A percentile compares a stretch with the other conserved stretches of the same genome.
phyloP scores from a whole-genome alignment of 306 rosid genomes.

The Cicer judaicum region DNA sequence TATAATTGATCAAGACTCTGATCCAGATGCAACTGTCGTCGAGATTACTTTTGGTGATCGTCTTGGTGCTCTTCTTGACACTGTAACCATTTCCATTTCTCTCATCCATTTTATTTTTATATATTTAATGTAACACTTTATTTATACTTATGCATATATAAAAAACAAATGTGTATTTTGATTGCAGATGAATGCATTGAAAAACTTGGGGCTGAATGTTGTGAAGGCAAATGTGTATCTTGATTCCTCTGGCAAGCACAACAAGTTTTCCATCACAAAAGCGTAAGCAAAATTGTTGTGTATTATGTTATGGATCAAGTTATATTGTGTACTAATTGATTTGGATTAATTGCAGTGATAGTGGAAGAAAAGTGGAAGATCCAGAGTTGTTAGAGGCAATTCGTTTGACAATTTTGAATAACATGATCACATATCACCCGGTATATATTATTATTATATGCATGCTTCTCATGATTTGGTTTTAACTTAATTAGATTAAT shows the following conservation, averaged over 20 bases:
- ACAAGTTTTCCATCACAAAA: constrained; percentile 85
- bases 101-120: background rate
- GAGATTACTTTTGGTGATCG: constrained; percentile 97
- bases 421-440: constrained; percentile 88
- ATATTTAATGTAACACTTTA: background rate
- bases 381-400: constrained; percentile 98
- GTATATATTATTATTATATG: constrained; percentile 45
- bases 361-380: constrained; percentile 95
- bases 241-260: constrained; percentile 97
- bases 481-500: background rate
- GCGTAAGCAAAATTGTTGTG: constrained; percentile 57
- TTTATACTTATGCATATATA: background rate
- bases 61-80: constrained; percentile 97
- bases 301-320: too few relatives aligned
- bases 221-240: constrained; percentile 92
- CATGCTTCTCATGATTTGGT: constrained; percentile 26
- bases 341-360: constrained; percentile 71
- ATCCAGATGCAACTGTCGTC: constrained; percentile 87
- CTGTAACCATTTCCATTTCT: constrained; percentile 49
- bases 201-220: constrained; percentile 92
- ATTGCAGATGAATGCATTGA: constrained; percentile 90
- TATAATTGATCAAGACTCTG: constrained; percentile 92
- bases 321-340: background rate
- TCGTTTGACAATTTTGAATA: constrained; percentile 90
- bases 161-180: too few relatives aligned